These are phyloP conservation scores for Umbelopsis ramanniana DNA, from an alignment of 192 early-diverging fungal genomes.

Conservation along the genomic window DNA sequence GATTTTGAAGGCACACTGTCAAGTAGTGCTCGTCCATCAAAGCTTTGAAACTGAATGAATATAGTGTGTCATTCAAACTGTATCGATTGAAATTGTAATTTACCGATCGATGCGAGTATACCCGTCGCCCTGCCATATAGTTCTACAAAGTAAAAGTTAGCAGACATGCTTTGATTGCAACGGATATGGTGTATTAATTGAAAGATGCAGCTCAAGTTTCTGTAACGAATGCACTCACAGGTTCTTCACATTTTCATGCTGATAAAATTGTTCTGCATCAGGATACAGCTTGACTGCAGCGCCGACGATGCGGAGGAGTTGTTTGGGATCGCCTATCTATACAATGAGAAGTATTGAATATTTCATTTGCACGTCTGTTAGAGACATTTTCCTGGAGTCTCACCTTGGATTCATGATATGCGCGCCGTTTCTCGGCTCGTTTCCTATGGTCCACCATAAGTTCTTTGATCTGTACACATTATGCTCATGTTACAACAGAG, in stretches of 20 bases:
- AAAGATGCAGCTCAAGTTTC: too few relatives aligned
- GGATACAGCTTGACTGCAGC: conserved; percentile 48
- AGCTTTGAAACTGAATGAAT: conserved; percentile 33
- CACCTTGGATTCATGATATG: conserved; percentile 53
- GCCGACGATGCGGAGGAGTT: conserved; percentile 42
- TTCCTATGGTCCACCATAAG: conserved; percentile 57
- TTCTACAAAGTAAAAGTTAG: conserved; percentile 15
- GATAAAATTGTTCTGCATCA: conserved; percentile 56
- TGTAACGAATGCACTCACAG: conserved; percentile 33
- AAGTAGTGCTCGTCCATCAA: conserved; percentile 55
- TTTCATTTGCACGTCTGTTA: background rate
- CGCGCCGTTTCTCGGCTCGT: conserved; percentile 50
- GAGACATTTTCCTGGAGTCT: background rate
- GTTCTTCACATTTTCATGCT: conserved; percentile 57
- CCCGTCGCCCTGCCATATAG: conserved; percentile 54
- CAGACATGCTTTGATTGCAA: too few relatives aligned
- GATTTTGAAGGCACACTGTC: conserved; percentile 45
- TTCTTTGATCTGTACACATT: conserved; percentile 42
- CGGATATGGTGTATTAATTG: too few relatives aligned
- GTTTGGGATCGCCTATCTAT: conserved; percentile 51
- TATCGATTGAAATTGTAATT: background rate
- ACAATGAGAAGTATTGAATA: conserved; percentile 9
- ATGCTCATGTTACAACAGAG: background rate
- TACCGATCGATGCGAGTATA: conserved; percentile 54
- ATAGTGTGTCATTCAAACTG: background rate